Evolutionary conservation across 2,329 filamentous ascomycete species (phyloP).

Genomic region (Neospermospora avenae): DNA sequence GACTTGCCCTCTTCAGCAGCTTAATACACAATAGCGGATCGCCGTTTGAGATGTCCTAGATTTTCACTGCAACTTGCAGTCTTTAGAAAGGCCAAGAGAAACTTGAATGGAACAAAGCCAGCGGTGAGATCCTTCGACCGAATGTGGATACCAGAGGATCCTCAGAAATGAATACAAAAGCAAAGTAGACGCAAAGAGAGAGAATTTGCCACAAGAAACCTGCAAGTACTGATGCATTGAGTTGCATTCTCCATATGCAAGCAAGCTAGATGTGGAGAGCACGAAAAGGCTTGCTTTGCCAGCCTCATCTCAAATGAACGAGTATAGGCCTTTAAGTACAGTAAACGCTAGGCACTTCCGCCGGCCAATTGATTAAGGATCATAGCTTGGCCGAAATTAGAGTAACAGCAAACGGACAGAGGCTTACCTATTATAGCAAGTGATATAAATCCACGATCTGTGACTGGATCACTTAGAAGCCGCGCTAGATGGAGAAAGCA

Average conservation of each 20-base stretch:
- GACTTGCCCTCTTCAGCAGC: neutral
- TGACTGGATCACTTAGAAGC: neutral
- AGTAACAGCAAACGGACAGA: neutral
- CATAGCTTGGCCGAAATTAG: slow-evolving; percentile 1
- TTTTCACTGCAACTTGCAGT: slow-evolving; percentile 4
- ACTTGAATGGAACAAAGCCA: neutral
- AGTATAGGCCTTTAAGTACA: too few species aligned
- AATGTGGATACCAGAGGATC: neutral
- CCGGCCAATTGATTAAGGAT: neutral
- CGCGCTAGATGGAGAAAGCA: neutral
- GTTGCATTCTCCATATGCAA: too few species aligned
- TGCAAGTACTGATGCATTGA: neutral
- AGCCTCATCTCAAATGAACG: neutral
- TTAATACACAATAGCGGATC: neutral
- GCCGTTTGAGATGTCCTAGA: neutral
- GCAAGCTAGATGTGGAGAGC: neutral
- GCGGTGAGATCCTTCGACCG: neutral
- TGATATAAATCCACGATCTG: slow-evolving; percentile 8
- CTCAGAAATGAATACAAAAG: neutral
- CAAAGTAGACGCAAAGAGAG: neutral
- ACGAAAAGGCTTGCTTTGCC: neutral
- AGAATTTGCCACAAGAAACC: neutral
- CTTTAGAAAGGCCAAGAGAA: slow-evolving; percentile 1
- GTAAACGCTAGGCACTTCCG: neutral
- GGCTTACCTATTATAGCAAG: neutral